Percentiles rank a stretch among this genome's conserved stretches.
Evolutionary conservation across 805 yeast genomes (phyloP).

Genomic region (Saccharomycopsis fermentans): DNA sequence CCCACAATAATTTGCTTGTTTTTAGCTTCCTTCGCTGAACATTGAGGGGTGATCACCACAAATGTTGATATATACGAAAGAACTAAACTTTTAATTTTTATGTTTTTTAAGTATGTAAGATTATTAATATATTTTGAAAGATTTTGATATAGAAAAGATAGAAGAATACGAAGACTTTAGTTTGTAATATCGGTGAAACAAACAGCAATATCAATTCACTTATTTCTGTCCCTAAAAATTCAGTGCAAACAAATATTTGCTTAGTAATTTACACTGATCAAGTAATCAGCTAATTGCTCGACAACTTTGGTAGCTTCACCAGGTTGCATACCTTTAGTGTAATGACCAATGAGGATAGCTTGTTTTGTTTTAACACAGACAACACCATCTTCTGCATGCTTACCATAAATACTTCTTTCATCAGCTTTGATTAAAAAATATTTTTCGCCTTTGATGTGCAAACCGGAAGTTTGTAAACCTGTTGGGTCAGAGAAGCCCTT

Average conservation of each 20-base stretch:
- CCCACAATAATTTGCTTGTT: neutral
- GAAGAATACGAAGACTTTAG: too few relatives aligned
- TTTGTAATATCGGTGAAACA: neutral
- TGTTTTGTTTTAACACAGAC: conserved; percentile 89
- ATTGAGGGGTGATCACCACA: neutral
- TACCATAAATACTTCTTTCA: conserved; percentile 88
- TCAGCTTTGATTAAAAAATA: conserved; percentile 85
- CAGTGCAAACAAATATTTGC: neutral
- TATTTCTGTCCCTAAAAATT: neutral
- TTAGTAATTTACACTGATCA: conserved; percentile 78
- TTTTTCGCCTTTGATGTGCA: conserved; percentile 77
- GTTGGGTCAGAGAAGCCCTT: conserved; percentile 74
- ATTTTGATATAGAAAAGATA: too few relatives aligned
- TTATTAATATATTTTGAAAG: too few relatives aligned
- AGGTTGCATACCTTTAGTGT: conserved; percentile 81
- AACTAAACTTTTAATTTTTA: too few relatives aligned
- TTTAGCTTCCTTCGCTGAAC: neutral
- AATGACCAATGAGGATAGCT: conserved; percentile 88
- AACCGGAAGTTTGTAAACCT: conserved; percentile 72
- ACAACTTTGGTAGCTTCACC: conserved; percentile 94
- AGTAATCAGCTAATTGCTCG: conserved; percentile 91
- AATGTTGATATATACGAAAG: too few relatives aligned
- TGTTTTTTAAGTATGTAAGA: too few relatives aligned
- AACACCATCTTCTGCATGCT: conserved; percentile 80
- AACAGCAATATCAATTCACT: neutral